Evolutionary conservation across 352 stramenopile genomes (phyloP), one percentile per base, ranked within the genome.

Genomic region (Globisporangium cederbergense): DNA sequence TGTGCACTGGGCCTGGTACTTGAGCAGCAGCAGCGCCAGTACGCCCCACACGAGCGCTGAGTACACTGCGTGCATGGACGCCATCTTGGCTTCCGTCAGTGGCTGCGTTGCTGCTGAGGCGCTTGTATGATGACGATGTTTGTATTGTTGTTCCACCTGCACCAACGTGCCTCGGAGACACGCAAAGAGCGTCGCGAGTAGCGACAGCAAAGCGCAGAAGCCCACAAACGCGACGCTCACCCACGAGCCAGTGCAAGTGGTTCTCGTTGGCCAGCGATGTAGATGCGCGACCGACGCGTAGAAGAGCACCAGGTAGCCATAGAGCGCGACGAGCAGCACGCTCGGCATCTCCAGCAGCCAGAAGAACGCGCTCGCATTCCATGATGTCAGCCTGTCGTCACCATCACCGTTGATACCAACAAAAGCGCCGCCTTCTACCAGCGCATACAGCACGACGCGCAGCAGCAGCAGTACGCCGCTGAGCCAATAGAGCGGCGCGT

Each of bases 271-370:
- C 72, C 74, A 81, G 20, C 59, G 67, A 13, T 66, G 56, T 46
- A 46, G 32, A 50, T 70, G 60, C 55, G 63, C 62, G 18, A 79
- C 42, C 11, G 45, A 59, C 11, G 73, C 52, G 55, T 67, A 65
- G 34, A 79, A 76, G 43, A 81, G 64, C 59, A 70, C 59, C 60
- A 81, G 47, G 60, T 81, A 78, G 54, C 72, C 64, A 53, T 64
- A 22, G n/a, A 79, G 57, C 36, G 34, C 53, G 10, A 61, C 54
- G 36, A 74, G 50, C 25, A 59, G 65, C 38, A 72, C 72, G 54
- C 58, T 74, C 14, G 74, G 70, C 62, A 74, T 66, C 43, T 78
- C 70, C 53, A 78, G 46, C 59, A 81, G 59, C 70, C 70, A 79
- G 28, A 72, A 81, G 42, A 61, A 67, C 14, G 47, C 43, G 36